phyloP scores from a whole-genome alignment of 441 rosid species.

The Croton laevigatus region DNA sequence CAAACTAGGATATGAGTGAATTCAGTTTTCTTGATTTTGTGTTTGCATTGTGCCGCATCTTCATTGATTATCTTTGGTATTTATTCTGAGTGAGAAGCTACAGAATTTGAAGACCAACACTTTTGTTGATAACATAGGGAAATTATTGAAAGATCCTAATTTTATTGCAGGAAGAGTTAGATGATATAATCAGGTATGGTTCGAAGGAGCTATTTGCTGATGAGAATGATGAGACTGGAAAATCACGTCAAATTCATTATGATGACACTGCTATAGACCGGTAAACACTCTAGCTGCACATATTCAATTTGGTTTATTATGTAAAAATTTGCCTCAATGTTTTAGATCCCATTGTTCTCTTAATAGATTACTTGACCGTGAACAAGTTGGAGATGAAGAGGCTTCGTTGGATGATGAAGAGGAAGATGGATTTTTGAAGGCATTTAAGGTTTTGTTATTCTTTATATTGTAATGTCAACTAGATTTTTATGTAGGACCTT shows the following conservation, averaged over 20 bases:
- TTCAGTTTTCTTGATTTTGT: constrained; percentile 4
- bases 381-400: constrained; percentile 76
- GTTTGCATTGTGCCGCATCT: background rate
- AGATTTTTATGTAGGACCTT: constrained; percentile 6
- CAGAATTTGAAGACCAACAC: background rate
- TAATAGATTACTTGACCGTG: constrained; percentile 83
- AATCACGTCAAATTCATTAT: constrained; percentile 96
- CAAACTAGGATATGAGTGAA: background rate
- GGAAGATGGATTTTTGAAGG: constrained; percentile 90
- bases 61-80: background rate
- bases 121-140: background rate
- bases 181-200: constrained; percentile 97
- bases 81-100: background rate
- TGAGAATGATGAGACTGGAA: constrained; percentile 91
- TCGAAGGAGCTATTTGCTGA: constrained; percentile 97
- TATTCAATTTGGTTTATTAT: constrained; percentile 1
- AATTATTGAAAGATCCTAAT: constrained; percentile 17
- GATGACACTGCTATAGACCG: constrained; percentile 96
- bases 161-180: constrained; percentile 84
- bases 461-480: background rate
- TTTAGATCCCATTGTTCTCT: constrained; percentile 3
- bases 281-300: constrained; percentile 34
- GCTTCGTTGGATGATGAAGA: constrained; percentile 81
- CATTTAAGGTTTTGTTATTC: constrained; percentile 67
- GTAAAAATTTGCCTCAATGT: background rate